Evolutionary conservation across 106 monocot genomes (phyloP).

Genomic region (Cymbidium sinense): DNA sequence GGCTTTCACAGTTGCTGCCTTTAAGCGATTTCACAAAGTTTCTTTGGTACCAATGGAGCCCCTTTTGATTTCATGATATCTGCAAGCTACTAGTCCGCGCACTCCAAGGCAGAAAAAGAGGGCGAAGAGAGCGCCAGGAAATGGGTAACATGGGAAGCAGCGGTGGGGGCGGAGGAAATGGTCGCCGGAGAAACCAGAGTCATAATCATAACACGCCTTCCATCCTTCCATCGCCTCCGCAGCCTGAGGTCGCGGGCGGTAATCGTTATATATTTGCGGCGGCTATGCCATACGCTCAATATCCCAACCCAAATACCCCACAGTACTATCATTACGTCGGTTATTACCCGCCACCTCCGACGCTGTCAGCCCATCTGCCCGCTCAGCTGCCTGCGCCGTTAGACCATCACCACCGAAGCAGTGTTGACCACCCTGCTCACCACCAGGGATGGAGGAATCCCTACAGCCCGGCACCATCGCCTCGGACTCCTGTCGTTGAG

Average conservation of each 20-base stretch:
- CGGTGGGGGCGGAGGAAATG: slow-evolving; percentile 2
- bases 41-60: too few species aligned
- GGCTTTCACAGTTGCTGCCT: too few species aligned
- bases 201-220: background rate
- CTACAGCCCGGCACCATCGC: slow-evolving; percentile 9
- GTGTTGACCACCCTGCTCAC: slow-evolving; percentile 3
- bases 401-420: slow-evolving; percentile 28
- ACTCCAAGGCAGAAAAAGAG: background rate
- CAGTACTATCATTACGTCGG: slow-evolving; percentile 37
- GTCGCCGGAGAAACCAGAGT: slow-evolving; percentile 15
- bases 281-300: slow-evolving; percentile 50
- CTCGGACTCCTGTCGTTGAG: slow-evolving; percentile 53
- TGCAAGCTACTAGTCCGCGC: background rate
- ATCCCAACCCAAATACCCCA: slow-evolving; percentile 46
- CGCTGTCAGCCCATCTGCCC: too few species aligned
- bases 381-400: slow-evolving; percentile 56
- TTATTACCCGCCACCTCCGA: slow-evolving; percentile 46
- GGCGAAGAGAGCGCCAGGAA: background rate
- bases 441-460: slow-evolving; percentile 6
- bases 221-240: slow-evolving; percentile 6
- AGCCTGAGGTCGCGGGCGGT: slow-evolving; percentile 16
- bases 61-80: background rate
- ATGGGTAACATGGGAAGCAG: slow-evolving; percentile 23
- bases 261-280: slow-evolving; percentile 71
- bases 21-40: background rate